Conservation (phyloP, 2,329 filamentous ascomycete genomes). For the Hymenoscyphus occultus region DNA sequence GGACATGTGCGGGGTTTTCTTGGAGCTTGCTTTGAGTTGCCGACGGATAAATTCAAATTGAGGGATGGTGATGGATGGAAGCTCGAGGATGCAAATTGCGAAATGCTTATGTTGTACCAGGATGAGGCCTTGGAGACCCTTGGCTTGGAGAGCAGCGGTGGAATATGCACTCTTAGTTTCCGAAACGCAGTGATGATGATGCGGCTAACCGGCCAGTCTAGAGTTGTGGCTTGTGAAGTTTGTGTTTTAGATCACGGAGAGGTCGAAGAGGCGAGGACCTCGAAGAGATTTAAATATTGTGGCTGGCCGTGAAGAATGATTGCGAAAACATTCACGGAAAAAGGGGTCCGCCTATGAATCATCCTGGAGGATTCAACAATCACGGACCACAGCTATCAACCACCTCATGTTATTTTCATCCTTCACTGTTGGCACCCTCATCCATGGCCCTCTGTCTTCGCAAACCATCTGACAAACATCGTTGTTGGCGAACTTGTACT, state of each 20-base stretch:
- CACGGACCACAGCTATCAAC: neutral
- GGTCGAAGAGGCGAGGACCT: neutral
- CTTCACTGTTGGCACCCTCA: neutral
- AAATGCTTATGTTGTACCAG: neutral
- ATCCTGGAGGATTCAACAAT: neutral
- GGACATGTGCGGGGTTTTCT: neutral
- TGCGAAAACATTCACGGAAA: neutral
- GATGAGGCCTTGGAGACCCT: neutral
- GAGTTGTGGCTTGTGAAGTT: constrained; percentile 1
- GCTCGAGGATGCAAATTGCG: neutral
- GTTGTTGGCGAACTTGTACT: neutral
- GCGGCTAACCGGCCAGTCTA: neutral
- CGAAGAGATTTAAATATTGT: neutral
- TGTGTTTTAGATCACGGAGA: constrained; percentile 2
- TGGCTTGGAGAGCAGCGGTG: neutral
- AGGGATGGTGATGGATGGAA: neutral
- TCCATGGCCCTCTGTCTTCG: neutral
- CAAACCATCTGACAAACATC: neutral
- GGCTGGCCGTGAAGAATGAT: neutral
- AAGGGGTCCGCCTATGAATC: neutral
- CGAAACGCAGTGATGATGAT: neutral
- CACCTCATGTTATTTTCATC: neutral
- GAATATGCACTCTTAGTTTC: neutral
- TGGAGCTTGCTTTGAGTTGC: neutral
- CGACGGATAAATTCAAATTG: neutral